Percentiles rank a stretch among this genome's conserved stretches.
phyloP scores from a whole-genome alignment of 2,329 filamentous ascomycete genomes.

The Botrytis galanthina region DNA sequence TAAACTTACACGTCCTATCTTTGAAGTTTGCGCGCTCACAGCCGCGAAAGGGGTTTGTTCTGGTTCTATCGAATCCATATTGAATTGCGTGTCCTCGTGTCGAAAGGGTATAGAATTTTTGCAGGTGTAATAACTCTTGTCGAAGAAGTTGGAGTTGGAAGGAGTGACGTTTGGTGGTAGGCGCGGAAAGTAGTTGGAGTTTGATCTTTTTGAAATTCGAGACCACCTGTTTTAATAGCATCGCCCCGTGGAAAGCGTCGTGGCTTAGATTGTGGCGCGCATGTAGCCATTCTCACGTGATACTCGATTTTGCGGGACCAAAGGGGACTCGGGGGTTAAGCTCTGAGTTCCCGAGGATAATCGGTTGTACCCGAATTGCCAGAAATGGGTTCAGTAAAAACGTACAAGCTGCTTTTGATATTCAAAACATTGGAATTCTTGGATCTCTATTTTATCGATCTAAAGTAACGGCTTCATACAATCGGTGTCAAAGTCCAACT shows the following conservation, averaged over 20 bases:
- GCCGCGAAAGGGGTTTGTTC: slow-evolving; percentile 90
- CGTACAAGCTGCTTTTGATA: not conserved
- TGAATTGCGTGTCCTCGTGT: slow-evolving; percentile 2
- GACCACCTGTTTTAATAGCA: slow-evolving; percentile 20
- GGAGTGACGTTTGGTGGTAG: not conserved
- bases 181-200: not conserved
- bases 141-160: not conserved
- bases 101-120: not conserved
- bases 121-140: not conserved
- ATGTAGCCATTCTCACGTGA: not conserved
- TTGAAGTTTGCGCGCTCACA: slow-evolving; percentile 80
- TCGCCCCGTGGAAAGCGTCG: not conserved
- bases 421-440: not conserved
- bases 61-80: slow-evolving; percentile 83
- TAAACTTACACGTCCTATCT: slow-evolving; percentile 64
- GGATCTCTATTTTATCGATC: not conserved
- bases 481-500: not conserved
- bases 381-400: not conserved
- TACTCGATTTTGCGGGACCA: not conserved
- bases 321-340: not conserved
- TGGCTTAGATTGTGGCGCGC: slow-evolving; percentile 11
- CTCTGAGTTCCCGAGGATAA: slow-evolving; percentile 9
- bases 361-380: not conserved
- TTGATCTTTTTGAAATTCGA: slow-evolving; percentile 14
- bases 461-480: not conserved